Percentiles rank a stretch among this genome's conserved stretches.
Evolutionary conservation across 2,329 filamentous ascomycete species (phyloP).

Genomic region (Leptographium wingfieldii): DNA sequence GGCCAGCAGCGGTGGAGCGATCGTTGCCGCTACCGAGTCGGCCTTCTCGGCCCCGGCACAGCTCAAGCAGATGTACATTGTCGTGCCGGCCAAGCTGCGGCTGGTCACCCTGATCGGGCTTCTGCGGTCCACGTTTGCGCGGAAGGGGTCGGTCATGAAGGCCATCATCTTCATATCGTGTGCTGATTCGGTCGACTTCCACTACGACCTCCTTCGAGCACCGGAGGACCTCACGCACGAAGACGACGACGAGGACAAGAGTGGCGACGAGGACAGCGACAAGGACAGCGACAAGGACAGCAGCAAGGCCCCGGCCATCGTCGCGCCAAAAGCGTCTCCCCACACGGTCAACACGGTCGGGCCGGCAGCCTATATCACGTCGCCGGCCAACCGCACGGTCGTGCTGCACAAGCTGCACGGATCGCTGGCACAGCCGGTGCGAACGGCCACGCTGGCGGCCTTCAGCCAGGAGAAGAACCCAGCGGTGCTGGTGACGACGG

Average conservation of each 20-base stretch:
- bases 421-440: conserved; percentile 74
- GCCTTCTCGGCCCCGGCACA: conserved; percentile 77
- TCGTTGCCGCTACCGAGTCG: conserved; percentile 31
- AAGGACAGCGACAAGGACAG: background rate
- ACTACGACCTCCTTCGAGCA: conserved; percentile 67
- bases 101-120: conserved; percentile 77
- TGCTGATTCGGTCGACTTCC: conserved; percentile 92
- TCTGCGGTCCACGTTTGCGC: conserved; percentile 75
- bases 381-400: conserved; percentile 59
- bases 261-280: background rate
- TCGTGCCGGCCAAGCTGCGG: conserved; percentile 80
- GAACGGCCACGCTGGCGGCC: conserved; percentile 71
- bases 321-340: background rate
- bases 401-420: conserved; percentile 80
- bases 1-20: conserved; percentile 22
- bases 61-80: conserved; percentile 79
- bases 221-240: background rate
- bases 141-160: conserved; percentile 89
- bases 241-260: background rate
- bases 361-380: conserved; percentile 59
- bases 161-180: conserved; percentile 95
- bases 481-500: conserved; percentile 80
- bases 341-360: conserved; percentile 39
- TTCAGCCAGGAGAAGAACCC: conserved; percentile 65
- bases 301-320: background rate